Conservation (phyloP, 2,329 filamentous ascomycete species). For the Aspergillus felis region DNA sequence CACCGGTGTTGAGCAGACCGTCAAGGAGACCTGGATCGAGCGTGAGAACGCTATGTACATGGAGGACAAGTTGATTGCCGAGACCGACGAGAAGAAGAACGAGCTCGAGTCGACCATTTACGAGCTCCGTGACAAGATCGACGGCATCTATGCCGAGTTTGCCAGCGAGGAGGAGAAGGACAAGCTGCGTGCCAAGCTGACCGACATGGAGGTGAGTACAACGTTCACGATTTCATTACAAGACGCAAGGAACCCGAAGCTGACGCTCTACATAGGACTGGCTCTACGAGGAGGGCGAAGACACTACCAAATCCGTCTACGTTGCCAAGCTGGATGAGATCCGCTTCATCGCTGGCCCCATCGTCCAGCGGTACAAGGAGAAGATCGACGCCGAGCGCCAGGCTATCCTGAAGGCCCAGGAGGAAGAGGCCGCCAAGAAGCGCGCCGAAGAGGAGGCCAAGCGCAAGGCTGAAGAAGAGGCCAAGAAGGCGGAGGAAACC, state of each 20-base stretch:
- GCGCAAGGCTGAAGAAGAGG: conserved; percentile 68
- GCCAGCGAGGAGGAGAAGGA: conserved; percentile 89
- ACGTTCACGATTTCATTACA: not conserved
- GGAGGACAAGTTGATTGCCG: conserved; percentile 96
- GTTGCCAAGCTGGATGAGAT: conserved; percentile 95
- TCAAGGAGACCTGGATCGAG: conserved; percentile 69
- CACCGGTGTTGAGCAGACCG: conserved; percentile 66
- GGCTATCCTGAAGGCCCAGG: conserved; percentile 62
- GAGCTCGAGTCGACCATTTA: conserved; percentile 98
- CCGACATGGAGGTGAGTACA: conserved; percentile 72
- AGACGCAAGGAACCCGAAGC: conserved; percentile 2
- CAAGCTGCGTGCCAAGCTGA: conserved; percentile 78
- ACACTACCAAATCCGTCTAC: conserved; percentile 90
- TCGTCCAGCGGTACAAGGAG: conserved; percentile 92
- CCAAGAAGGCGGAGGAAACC: conserved; percentile 50
- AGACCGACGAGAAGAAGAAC: conserved; percentile 99
- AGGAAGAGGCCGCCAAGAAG: conserved; percentile 61
- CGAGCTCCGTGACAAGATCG: conserved; percentile 90
- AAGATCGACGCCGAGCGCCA: conserved; percentile 85
- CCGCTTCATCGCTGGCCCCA: conserved; percentile 80
- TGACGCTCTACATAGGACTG: conserved; percentile 65
- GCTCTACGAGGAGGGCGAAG: conserved; percentile 96
- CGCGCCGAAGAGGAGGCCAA: conserved; percentile 67
- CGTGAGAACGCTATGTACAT: conserved; percentile 88
- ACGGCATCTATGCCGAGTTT: conserved; percentile 85